Base-by-base conservation (phyloP, 345 rosid species). In the Corchorus capsularis region DNA sequence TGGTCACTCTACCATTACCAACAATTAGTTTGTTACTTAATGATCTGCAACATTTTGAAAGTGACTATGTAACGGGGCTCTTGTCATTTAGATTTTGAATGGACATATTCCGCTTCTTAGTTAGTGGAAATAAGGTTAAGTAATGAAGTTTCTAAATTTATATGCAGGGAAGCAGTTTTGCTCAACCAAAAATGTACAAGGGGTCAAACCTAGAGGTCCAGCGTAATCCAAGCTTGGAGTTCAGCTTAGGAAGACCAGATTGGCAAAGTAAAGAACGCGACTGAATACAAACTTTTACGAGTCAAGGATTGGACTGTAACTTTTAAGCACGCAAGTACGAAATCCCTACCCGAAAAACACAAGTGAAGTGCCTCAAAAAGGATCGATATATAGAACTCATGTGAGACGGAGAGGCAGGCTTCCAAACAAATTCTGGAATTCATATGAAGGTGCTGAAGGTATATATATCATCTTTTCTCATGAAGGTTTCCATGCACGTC, bases 181-280 rank as follows among this genome's bases (percentile, higher is more conserved):
- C 60, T 76, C 72, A 62, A 61, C 55, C 79, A 39, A 77, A 61
- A 61, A 70, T 47, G 32, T 67, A 43, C 34, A 17, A 11, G 27
- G 62, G 75, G 35, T 50, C 75, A 8, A 79, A 66, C 62, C 61
- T 52, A n/a, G 63, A 47, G 32, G 75, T 76, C 13, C 72, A 39
- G 43, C 43, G 50, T 8, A 64, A 45, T 57, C 86, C 85, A 69
- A 85, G 80, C 86, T 77, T 87, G 85, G 86, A 87, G 75, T 81
- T 85, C 78, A 79, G 82, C 75, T 70, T 87, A 78, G 87, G 90
- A 39, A 83, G 79, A 81, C 63, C 82, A 12, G 69, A 76, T 54
- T 79, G 87, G 83, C 67, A 19, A 45, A 72, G 49, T 78, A 71
- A 79, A 56, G 74, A 52, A 71, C 71, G 50, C 34, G 68, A 79